Base-by-base conservation (phyloP, 805 yeast species). In the Candida quercuum region DNA sequence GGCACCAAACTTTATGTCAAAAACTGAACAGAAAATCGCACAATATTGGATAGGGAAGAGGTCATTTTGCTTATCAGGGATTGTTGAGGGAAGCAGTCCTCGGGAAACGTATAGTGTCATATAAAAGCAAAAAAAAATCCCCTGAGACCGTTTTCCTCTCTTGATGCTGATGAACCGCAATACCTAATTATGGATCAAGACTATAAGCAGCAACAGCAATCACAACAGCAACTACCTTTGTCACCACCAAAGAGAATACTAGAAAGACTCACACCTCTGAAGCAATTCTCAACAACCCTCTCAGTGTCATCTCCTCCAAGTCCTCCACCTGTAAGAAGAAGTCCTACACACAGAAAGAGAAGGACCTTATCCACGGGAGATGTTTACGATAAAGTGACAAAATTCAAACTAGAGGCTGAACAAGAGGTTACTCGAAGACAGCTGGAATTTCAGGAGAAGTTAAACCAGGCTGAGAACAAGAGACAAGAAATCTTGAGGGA, bases 181-280 rank as follows among this genome's bases (percentile, higher is more conserved):
- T n/a, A n/a, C n/a, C n/a, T n/a, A n/a, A n/a, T n/a, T n/a, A n/a
- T n/a, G n/a, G n/a, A n/a, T n/a, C n/a, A n/a, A n/a, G n/a, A n/a
- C n/a, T n/a, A n/a, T n/a, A n/a, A n/a, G n/a, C n/a, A n/a, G n/a
- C n/a, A n/a, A n/a, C n/a, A n/a, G n/a, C n/a, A n/a, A n/a, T n/a
- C n/a, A n/a, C n/a, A n/a, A 18, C 18, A 16, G 14, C 21, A 23
- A 18, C 8, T 17, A 15, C 35, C 42, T 8, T 16, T 35, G 11
- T 32, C 38, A 27, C 35, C 35, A 18, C 42, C 42, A 7, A 26
- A 31, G 12, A 25, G 16, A n/a, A 35, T 39, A 4, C 29, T 39
- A 16, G 13, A 21, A 9, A 27, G 31, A 13, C 18, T 39, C 14
- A 39, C 42, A 2, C 42, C 42, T 12, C 12, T 36, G 16, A 32